Evolutionary conservation across 106 monocot species (phyloP), one percentile per base, ranked within the genome.

Genomic region (Iris macrosiphon): DNA sequence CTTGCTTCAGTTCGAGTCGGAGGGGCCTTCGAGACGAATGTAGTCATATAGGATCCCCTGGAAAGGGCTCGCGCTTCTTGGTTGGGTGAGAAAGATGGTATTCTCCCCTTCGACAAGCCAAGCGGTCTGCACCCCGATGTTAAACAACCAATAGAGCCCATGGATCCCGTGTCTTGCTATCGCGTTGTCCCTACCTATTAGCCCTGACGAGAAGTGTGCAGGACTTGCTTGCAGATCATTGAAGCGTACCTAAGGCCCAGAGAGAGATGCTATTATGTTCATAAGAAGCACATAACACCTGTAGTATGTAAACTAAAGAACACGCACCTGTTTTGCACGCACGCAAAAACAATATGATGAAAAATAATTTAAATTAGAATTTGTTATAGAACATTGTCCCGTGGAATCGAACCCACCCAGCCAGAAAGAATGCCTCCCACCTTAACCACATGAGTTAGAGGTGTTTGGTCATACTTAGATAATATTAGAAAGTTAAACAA

Each of bases 1-100:
- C 4, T 10, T 35, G 34, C 4, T 35, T 4, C 21, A 37, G 6
- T 24, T 21, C 5, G 27, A 66, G 20, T 47, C 26, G 1, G 67
- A 43, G 16, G 92, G 92, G 19, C 67, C 82, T 73, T 92, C 92
- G 22, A 92, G 26, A 6, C 92, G 72, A 31, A 87, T 55, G 44
- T 92, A 92, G 31, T 92, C 92, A 56, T 92, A 92, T 79, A 92
- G 73, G 1, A 92, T 54, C 15, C 79, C 87, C 47, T 83, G 82
- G 34, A 82, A 87, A 16, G 77, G 79, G 41, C 76, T 76, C 9
- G 41, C 1, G 13, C 63, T 67, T 35, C 63, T 80, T 3, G 61
- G 17, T 51, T 92, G 92, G n/a, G 73, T 79, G 18, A 92, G 65
- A 42, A 64, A 92, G 13, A 92, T 69, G 6, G 62, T 76, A 38